A percentile compares a stretch with the other conserved stretches of the same genome.
Evolutionary conservation across 768 basidiomycete species (phyloP).

Genomic region (Termitomyces sp.): DNA sequence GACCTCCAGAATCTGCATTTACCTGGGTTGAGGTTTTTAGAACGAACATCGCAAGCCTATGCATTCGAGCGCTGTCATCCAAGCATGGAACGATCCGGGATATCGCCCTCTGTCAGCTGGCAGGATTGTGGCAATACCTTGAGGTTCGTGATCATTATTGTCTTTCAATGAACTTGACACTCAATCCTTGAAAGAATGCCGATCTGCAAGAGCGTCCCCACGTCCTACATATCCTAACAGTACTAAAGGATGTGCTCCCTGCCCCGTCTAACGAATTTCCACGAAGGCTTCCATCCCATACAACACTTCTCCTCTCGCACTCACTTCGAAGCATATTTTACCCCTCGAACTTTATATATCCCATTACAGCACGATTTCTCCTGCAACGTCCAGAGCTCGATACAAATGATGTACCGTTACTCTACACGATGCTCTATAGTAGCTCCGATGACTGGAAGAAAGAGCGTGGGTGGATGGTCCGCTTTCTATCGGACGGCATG

Average conservation of each 20-base stretch:
- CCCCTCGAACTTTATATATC: conserved; percentile 87
- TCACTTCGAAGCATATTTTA: conserved; percentile 80
- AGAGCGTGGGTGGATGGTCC: conserved; percentile 87
- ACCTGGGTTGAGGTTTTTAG: conserved; percentile 88
- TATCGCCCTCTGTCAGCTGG: conserved; percentile 58
- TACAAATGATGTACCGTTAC: conserved; percentile 79
- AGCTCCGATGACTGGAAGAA: conserved; percentile 77
- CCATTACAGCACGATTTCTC: conserved; percentile 81
- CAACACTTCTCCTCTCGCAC: conserved; percentile 80
- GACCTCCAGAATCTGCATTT: conserved; percentile 52
- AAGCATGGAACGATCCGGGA: conserved; percentile 58
- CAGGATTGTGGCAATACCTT: conserved; percentile 55
- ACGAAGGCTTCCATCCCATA: conserved; percentile 68
- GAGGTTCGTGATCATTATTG: conserved; percentile 43
- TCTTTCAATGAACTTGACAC: neutral
- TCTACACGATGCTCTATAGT: conserved; percentile 87
- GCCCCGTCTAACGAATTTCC: conserved; percentile 36
- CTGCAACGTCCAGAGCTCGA: conserved; percentile 87
- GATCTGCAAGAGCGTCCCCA: conserved; percentile 80
- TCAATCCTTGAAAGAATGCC: conserved; percentile 32
- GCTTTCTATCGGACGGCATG: conserved; percentile 81
- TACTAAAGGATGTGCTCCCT: conserved; percentile 58
- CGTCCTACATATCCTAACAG: conserved; percentile 63
- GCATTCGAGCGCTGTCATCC: conserved; percentile 70
- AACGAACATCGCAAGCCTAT: conserved; percentile 72